Percentiles rank a stretch among this genome's conserved stretches.
Conservation (phyloP, 805 yeast genomes). For the Kluyveromyces dobzhanskii region DNA sequence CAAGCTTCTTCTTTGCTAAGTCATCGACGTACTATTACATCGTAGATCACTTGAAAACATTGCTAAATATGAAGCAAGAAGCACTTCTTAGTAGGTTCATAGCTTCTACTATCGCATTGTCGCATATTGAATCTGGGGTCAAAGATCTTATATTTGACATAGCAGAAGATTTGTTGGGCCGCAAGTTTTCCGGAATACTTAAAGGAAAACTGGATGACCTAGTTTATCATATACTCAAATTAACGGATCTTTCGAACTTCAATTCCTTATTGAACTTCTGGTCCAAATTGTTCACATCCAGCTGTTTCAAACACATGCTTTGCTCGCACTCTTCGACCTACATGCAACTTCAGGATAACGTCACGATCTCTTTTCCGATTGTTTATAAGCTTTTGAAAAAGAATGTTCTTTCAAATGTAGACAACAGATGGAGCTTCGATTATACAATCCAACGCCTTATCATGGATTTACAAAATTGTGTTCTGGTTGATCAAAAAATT, state of each 20-base stretch:
- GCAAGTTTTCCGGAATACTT: conserved; percentile 1
- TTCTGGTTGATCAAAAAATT: background rate
- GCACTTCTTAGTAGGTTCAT: conserved; percentile 11
- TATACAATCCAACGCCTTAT: background rate
- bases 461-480: background rate
- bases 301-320: background rate
- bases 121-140: conserved; percentile 11
- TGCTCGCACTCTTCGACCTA: background rate
- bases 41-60: conserved; percentile 6
- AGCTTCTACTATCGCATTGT: conserved; percentile 14
- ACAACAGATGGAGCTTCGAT: background rate
- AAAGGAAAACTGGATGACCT: conserved; percentile 2
- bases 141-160: conserved; percentile 9
- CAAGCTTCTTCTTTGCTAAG: conserved; percentile 16
- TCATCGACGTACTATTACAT: conserved; percentile 7
- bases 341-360: background rate
- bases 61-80: conserved; percentile 6
- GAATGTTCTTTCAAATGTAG: background rate
- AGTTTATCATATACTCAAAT: conserved; percentile 6
- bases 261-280: background rate
- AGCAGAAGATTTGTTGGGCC: conserved; percentile 9
- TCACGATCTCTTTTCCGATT: background rate
- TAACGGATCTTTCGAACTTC: conserved; percentile 4
- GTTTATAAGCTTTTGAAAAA: conserved; percentile 1
- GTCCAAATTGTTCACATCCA: background rate